Base-by-base conservation (phyloP, 257 asterid species). In the Lycium barbarum region DNA sequence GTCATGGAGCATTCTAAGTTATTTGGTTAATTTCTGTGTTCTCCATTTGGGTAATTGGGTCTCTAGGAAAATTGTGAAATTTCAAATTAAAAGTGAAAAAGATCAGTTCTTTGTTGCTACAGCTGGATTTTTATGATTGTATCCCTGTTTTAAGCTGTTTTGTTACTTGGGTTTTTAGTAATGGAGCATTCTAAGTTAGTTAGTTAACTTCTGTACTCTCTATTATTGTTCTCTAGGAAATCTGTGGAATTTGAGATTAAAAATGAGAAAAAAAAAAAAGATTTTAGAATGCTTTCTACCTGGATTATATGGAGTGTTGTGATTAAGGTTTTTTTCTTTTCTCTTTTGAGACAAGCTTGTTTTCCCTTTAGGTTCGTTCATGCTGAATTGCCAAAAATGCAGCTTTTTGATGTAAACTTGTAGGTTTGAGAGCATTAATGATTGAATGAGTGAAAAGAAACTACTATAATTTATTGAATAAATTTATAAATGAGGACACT, bases 301-400 rank as follows among this genome's bases (percentile, higher is more conserved):
- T 26, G 33, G 33, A 26, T 26, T 26, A 1, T 26, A 26, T 26
- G 33, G 33, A 26, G 33, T 26, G 33, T 26, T 26, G 33, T 26
- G 33, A 26, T 26, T 26, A 26, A 1, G 33, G 33, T 26, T 26
- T 26, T 26, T 26, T 26, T 26, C 33, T 26, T 26, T 26, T 26
- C 33, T 26, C 36, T 20, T 62, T 62, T 62, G 70, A 22, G 70
- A 62, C 22, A 9, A 20, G 9, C 20, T 33, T 20, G 33, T 1
- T 74, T 18, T 20, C 43, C 49, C 61, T 74, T 49, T 74, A 7
- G 61, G 81, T 49, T 73, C 20, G 81, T 49, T 73, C 20, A 73
- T 20, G 14, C 18, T 51, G 47, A 26, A 76, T 76, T 49, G 81
- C 62, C 62, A 49, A 76, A 49, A 12, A 3, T 51, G 49, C 63